Conservation (phyloP, 192 early-diverging fungal genomes). For the Lobulomyces angularis region DNA sequence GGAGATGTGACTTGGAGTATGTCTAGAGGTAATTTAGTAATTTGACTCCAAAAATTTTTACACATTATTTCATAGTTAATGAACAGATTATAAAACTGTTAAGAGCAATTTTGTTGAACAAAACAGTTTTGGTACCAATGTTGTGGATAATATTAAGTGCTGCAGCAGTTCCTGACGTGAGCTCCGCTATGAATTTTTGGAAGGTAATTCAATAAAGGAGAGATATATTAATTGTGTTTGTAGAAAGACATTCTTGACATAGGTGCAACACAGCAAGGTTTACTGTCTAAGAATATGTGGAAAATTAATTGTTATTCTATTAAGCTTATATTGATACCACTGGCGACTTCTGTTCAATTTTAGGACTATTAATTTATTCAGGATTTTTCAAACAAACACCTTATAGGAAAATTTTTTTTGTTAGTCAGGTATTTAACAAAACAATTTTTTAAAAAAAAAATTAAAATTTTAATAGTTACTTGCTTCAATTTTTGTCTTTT, state of each 20-base stretch:
- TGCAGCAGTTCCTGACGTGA: conserved; percentile 16
- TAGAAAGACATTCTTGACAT: too few relatives aligned
- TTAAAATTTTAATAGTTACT: too few relatives aligned
- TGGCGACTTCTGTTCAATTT: conserved; percentile 9
- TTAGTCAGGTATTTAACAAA: conserved; percentile 15
- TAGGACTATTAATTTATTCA: conserved; percentile 12
- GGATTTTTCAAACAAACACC: conserved; percentile 6
- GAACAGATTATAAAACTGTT: conserved; percentile 3
- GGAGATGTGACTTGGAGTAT: too few relatives aligned
- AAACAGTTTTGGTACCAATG: conserved; percentile 11
- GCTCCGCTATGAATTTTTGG: conserved; percentile 16
- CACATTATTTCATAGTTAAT: too few relatives aligned
- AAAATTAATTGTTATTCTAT: too few relatives aligned
- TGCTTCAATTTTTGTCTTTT: conserved; percentile 6
- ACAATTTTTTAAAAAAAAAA: too few relatives aligned
- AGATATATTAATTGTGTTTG: too few relatives aligned
- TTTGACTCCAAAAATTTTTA: not conserved
- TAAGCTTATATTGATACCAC: conserved; percentile 15
- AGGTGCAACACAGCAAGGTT: too few relatives aligned
- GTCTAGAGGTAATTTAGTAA: too few relatives aligned
- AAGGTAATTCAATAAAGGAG: too few relatives aligned
- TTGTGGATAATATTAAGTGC: conserved; percentile 9
- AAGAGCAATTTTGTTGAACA: conserved; percentile 8
- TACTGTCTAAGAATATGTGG: too few relatives aligned
- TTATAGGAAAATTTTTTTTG: conserved; percentile 12